Evolutionary conservation across 106 monocot genomes (phyloP).

Genomic region (Dendrobium chrysotoxum): DNA sequence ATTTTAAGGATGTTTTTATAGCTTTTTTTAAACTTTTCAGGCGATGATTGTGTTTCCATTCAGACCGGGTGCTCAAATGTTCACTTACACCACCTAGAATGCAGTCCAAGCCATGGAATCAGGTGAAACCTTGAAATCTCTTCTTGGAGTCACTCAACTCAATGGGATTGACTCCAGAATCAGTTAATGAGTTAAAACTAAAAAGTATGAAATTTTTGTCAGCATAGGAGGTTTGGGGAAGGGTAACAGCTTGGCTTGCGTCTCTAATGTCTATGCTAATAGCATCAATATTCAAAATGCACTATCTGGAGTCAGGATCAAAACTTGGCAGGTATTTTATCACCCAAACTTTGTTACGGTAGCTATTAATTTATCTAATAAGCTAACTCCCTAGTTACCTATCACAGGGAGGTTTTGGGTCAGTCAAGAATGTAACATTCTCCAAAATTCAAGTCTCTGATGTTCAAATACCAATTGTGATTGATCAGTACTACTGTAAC

Average conservation of each 20-base stretch:
- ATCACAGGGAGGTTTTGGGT: conserved; percentile 46
- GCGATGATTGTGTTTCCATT: conserved; percentile 68
- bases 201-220: no score
- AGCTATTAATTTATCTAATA: not conserved
- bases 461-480: conserved; percentile 40
- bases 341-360: not conserved
- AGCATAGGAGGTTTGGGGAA: conserved; percentile 63
- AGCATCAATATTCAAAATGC: conserved; percentile 31
- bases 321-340: conserved; percentile 63
- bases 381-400: not conserved
- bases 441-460: conserved; percentile 34
- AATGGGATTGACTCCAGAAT: no score
- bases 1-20: no score
- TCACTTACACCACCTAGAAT: conserved; percentile 33
- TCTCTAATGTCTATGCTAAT: conserved; percentile 40
- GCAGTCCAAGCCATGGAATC: conserved; percentile 74
- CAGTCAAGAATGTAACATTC: conserved; percentile 47
- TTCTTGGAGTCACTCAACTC: no score
- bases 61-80: conserved; percentile 44
- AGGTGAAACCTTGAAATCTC: no score
- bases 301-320: conserved; percentile 58
- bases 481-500: conserved; percentile 63
- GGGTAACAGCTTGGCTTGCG: conserved; percentile 43
- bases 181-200: no score
- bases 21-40: conserved; percentile 9